A percentile compares a stretch with the other conserved stretches of the same genome.
phyloP scores from a whole-genome alignment of 2,329 filamentous ascomycete species.

The Bipolaris sorokiniana region DNA sequence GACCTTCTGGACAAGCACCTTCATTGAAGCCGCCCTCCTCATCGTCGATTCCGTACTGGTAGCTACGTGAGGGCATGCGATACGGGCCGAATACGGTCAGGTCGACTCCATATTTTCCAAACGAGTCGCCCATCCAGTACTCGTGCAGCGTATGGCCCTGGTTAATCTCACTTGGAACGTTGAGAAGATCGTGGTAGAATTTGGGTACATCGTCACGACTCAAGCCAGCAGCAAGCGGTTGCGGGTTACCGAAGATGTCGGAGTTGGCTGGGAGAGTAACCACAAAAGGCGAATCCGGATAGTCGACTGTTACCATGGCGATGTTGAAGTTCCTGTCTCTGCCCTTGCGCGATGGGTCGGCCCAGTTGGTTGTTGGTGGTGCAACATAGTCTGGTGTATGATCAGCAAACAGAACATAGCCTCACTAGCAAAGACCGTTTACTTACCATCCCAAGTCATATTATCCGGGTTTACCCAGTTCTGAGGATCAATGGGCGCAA shows the following conservation, averaged over 20 bases:
- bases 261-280: constrained; percentile 56
- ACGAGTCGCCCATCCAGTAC: constrained; percentile 65
- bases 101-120: constrained; percentile 60
- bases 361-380: constrained; percentile 58
- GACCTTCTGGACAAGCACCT: constrained; percentile 55
- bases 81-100: constrained; percentile 61
- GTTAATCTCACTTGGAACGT: constrained; percentile 58
- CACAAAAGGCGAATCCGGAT: constrained; percentile 57
- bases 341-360: constrained; percentile 53
- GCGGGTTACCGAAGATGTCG: constrained; percentile 60
- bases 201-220: constrained; percentile 56
- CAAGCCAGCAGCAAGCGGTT: constrained; percentile 52
- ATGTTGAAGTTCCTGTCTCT: constrained; percentile 62
- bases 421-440: not conserved
- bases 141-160: constrained; percentile 61
- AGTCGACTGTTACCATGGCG: constrained; percentile 61
- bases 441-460: not conserved
- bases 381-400: constrained; percentile 47
- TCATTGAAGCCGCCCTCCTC: constrained; percentile 54
- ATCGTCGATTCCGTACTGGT: constrained; percentile 60
- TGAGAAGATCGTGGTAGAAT: constrained; percentile 60
- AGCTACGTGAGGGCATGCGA: constrained; percentile 55
- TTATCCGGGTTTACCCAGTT: constrained; percentile 46
- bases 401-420: constrained; percentile 22
- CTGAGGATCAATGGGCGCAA: constrained; percentile 59